Base-by-base conservation (phyloP, 768 basidiomycete species). In the Mycena latifolia region DNA sequence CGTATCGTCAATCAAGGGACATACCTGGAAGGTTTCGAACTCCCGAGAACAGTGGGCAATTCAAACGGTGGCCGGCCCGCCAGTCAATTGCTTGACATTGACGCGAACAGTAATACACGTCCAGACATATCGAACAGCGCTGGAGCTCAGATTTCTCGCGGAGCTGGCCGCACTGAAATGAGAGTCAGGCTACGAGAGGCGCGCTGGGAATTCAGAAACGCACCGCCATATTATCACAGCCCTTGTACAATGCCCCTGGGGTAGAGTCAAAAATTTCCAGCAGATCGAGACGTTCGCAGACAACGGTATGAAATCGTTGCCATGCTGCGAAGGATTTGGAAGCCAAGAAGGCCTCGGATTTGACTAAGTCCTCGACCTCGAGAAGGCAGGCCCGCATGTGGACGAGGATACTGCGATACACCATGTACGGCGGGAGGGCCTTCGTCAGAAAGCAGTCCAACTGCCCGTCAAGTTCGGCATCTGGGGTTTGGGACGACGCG, bases 101-200 rank as follows among this genome's bases (percentile, higher is more conserved):
- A 7, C 24, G 10, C 1, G 57, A 59, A 18, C 57, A 59, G n/a
- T 59, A 59, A 50, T 59, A 59, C 18, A 50, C 10, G 9, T 59
- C 57, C 2, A 59, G 25, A 50, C 57, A 59, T 3, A 33, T 39
- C 7, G 47, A 50, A 24, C 57, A 59, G 3, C 57, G 57, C 22
- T 31, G 22, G 15, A 59, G 47, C 0, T 59, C 47, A 2, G 57
- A 37, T 25, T 59, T 59, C 14, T 20, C 3, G 7, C 5, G 47
- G 12, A 37, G 39, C 25, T 50, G 1, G 17, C 31, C 35, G 20
- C 57, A 59, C 57, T 59, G 20, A 28, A 29, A 46, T 1, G 10
- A 33, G n/a, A 31, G n/a, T 56, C 2, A 29, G 31, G n/a, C n/a
- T 8, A 33, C 10, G 2, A 29, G 3, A 22, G 18, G 27, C 12